These are phyloP conservation scores for Glycine tomentella DNA, from an alignment of 306 rosid species.

Conservation along the genomic window DNA sequence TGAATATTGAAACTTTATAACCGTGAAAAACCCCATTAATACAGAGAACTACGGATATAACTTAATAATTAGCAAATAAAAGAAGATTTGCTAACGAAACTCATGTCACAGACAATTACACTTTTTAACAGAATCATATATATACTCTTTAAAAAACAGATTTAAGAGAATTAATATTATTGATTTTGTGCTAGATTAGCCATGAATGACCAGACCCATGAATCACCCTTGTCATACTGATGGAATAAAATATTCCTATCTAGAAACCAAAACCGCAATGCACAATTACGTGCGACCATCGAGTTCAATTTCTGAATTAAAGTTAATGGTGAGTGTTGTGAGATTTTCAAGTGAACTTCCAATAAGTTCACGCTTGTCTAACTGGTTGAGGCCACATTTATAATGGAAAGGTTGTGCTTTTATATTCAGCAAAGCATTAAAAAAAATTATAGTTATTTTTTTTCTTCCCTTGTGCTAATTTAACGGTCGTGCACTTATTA, in stretches of 20 bases:
- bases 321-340: neutral
- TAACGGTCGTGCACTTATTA: slow-evolving; percentile 1
- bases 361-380: neutral
- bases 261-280: neutral
- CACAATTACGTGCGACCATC: neutral
- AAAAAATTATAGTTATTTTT: neutral
- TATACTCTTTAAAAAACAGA: neutral
- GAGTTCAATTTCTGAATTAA: neutral
- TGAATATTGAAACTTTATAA: neutral
- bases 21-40: neutral
- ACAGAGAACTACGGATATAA: too few species aligned
- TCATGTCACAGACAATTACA: neutral
- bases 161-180: neutral
- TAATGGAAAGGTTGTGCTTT: slow-evolving; percentile 18
- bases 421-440: slow-evolving; percentile 28
- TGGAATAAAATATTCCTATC: neutral
- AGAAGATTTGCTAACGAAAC: neutral
- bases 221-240: neutral
- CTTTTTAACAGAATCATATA: neutral
- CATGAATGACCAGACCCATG: slow-evolving; percentile 19
- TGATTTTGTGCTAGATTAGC: neutral
- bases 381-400: slow-evolving; percentile 22
- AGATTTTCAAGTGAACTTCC: neutral
- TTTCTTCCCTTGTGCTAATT: slow-evolving; percentile 21
- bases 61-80: neutral